A percentile compares a stretch with the other conserved stretches of the same genome.
Evolutionary conservation across 768 basidiomycete species (phyloP).

Genomic region (Boletus barrowsii): DNA sequence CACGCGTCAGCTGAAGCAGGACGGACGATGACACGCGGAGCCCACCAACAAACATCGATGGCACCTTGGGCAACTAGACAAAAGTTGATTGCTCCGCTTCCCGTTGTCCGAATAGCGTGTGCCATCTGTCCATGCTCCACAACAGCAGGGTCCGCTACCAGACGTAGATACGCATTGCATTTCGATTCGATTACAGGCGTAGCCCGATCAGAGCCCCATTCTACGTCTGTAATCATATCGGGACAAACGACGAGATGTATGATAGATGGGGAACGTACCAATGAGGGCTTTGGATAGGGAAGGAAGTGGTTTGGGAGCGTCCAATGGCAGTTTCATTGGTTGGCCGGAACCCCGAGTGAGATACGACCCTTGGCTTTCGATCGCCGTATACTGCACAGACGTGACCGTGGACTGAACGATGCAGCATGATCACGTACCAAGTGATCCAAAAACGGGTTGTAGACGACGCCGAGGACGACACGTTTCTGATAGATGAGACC

Average conservation of each 20-base stretch:
- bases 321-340: conserved; percentile 62
- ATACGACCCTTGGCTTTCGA: conserved; percentile 76
- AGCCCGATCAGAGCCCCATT: conserved; percentile 84
- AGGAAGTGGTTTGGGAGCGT: conserved; percentile 55
- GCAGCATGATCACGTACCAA: conserved; percentile 41
- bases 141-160: conserved; percentile 62
- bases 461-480: conserved; percentile 91
- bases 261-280: conserved; percentile 35
- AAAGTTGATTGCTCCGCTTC: conserved; percentile 82
- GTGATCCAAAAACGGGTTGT: conserved; percentile 85
- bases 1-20: background rate
- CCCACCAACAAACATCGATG: conserved; percentile 82
- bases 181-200: conserved; percentile 55
- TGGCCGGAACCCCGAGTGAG: conserved; percentile 48
- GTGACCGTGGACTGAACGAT: background rate
- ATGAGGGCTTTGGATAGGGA: conserved; percentile 75
- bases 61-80: conserved; percentile 86
- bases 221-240: conserved; percentile 53
- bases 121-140: conserved; percentile 73
- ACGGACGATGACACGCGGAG: background rate
- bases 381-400: conserved; percentile 61
- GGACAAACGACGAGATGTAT: background rate
- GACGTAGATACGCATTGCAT: conserved; percentile 62
- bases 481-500: conserved; percentile 85
- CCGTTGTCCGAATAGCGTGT: conserved; percentile 77